Base-by-base conservation (phyloP, 2,329 filamentous ascomycete species). In the Aaosphaeria pasadenensis region DNA sequence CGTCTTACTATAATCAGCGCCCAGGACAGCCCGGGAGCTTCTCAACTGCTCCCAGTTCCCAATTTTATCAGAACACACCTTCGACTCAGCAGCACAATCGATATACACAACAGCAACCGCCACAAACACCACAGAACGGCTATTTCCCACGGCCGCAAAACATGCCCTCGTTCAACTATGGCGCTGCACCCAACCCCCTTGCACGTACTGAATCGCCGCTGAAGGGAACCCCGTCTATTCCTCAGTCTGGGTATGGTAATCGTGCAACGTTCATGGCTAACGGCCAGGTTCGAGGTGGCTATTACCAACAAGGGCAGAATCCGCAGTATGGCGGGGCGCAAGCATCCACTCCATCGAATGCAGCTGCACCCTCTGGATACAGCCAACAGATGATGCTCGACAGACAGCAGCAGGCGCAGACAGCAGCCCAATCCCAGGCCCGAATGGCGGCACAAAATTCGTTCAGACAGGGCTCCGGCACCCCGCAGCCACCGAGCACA, bases 141-240 rank as follows among this genome's bases (percentile, higher is more conserved):
- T 71, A 64, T 51, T 63, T 62, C 30, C 64, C 64, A 35, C 60
- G 67, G 13, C 59, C 67, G 13, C 64, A 67, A 39, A 64, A 62
- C 36, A 60, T 63, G 5, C 60, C 64, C 5, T 62, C 66, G 2
- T 62, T 67, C 56, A 52, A 42, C 29, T 70, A 69, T 45, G 59
- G 52, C 17, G 49, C 59, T 4, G 52, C 51, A 4, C 62, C 56
- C 17, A 63, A 60, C 43, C 58, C 62, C 6, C 66, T 66, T 43
- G 54, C 58, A 43, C 67, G 63, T 36, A 69, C 60, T 30, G 63
- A 46, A 1, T 70, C 67, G n/a, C 69, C 69, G 4, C 56, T 71
- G n/a, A 71, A 71, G 46, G 52, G 54, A 9, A 58, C 49, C n/a
- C 56, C 58, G 11, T 44, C 48, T 28, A 50, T 57, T 29, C 48